Base-by-base conservation (phyloP, 1,284 basidiomycete species). In the Sporisorium exsertum region DNA sequence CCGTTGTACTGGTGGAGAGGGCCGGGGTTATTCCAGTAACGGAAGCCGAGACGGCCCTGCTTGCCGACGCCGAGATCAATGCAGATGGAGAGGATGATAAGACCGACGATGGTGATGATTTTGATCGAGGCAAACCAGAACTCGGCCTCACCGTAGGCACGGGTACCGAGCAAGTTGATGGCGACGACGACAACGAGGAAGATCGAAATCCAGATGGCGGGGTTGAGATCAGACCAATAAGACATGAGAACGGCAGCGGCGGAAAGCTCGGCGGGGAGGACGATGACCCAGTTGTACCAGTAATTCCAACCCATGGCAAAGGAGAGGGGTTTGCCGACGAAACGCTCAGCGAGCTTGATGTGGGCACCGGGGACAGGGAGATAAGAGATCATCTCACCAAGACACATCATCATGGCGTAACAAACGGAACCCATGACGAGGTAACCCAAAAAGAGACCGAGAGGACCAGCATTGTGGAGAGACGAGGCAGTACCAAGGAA, bases 231-330 rank as follows among this genome's bases (percentile, higher is more conserved):
- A 74, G 84, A 82, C 92, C 92, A 94, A 81, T 90, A 92, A 51
- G 91, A 89, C 79, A 94, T 91, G n/a, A 94, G 87, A 16, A 94
- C 89, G 3, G 92, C 89, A 1, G 91, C 89, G 24, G 93, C 93
- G 64, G 90, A 90, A 18, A 94, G 86, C 81, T 94, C 93, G 5
- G 92, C 91, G 4, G 93, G 92, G 24, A 93, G 87, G 62, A 92
- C 86, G 71, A 88, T 87, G 26, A 85, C 60, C 74, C 74, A 77
- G 70, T 77, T 77, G 70, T 68, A 79, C 66, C 66, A 80, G 92
- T 92, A 90, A 93, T 87, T 22, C 93, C 89, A 68, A 89, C 92
- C 51, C 90, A 85, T 51, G 89, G 84, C 80, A 62, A 85, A 84
- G 0, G 91, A 90, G 71, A 94, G 88, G 0, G 93, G 91, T 13